Base-by-base conservation (phyloP, 2,329 filamentous ascomycete genomes). In the Periconia macrospinosa region DNA sequence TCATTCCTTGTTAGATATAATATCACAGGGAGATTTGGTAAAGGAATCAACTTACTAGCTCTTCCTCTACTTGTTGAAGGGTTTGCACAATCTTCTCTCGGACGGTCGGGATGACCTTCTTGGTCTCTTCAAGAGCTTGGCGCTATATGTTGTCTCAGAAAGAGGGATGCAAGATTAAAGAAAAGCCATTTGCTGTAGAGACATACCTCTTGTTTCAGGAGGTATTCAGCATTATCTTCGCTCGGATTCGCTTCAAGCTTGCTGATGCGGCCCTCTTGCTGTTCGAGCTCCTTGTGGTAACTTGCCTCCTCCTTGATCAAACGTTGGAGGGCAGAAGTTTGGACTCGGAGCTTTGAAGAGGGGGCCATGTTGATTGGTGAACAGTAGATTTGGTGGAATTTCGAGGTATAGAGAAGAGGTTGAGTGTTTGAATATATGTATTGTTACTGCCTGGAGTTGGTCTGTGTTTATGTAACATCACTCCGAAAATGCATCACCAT, bases 271-370 rank as follows among this genome's bases (percentile, higher is more conserved):
- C 83, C 82, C 64, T 90, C 82, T 72, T 97, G 92, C 60, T 87
- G 81, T 59, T 83, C 79, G 18, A 92, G 83, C 75, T 99, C 94
- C 70, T 89, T 89, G 80, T 92, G 89, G 78, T 99, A 97, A 66
- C 88, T 93, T 40, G 83, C 80, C 75, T 97, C 91, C 75, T 99
- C 94, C 76, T 96, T 97, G 61, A 96, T 85, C 45, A 97, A 84
- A 54, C 94, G 91, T 65, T 84, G 81, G 62, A 97, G 85, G 18
- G 91, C 86, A 57, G 87, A 85, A 20, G 90, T 94, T 43, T 89
- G 86, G 70, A 97, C 94, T 66, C 85, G 76, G 72, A 97, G 85
- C 63, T 87, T 83, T 1, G 87, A 86, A 43, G 90, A 89, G 30
- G 91, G 82, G 3, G 90, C 83, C 92, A 96, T 96, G 47, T 47